Conservation (phyloP, 352 stramenopile genomes). For the Globisporangium spinosum region DNA sequence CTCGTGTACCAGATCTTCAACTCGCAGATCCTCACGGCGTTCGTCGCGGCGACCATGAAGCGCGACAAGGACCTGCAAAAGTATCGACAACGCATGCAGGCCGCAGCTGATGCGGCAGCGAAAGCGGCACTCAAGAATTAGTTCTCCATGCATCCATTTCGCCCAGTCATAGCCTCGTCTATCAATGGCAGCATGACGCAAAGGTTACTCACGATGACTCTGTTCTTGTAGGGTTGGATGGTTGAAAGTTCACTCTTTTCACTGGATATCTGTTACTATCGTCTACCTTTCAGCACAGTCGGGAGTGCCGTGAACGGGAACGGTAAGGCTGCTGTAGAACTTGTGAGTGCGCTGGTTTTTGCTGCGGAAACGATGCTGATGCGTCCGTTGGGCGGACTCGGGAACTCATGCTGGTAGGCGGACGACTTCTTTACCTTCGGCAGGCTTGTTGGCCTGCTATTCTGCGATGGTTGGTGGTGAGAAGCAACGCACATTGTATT, state of each 20-base stretch:
- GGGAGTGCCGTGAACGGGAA: slow-evolving; percentile 27
- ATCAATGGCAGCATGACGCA: not conserved
- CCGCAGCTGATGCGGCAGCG: not conserved
- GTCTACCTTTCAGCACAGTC: slow-evolving; percentile 33
- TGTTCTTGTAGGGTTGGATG: not conserved
- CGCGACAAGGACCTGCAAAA: slow-evolving; percentile 78
- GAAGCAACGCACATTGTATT: not conserved
- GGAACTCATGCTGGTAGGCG: slow-evolving; percentile 46
- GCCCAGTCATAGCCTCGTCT: not conserved
- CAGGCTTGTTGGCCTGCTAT: slow-evolving; percentile 12
- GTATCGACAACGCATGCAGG: slow-evolving; percentile 29
- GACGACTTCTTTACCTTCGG: slow-evolving; percentile 20
- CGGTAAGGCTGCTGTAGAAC: not conserved
- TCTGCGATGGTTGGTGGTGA: not conserved
- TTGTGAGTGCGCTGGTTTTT: slow-evolving; percentile 1
- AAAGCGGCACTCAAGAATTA: not conserved
- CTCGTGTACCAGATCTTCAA: slow-evolving; percentile 86
- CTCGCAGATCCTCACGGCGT: slow-evolving; percentile 71
- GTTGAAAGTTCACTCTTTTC: not conserved
- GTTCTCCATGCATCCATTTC: not conserved
- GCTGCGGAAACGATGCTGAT: slow-evolving; percentile 29
- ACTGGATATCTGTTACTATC: slow-evolving; percentile 20
- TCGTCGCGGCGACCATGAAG: slow-evolving; percentile 77
- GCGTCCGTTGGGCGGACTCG: slow-evolving; percentile 29
- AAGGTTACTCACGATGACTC: not conserved